Evolutionary conservation across 2,329 filamentous ascomycete species (phyloP), one percentile per base, ranked within the genome.

Genomic region (Aspergillus spinulosporus): DNA sequence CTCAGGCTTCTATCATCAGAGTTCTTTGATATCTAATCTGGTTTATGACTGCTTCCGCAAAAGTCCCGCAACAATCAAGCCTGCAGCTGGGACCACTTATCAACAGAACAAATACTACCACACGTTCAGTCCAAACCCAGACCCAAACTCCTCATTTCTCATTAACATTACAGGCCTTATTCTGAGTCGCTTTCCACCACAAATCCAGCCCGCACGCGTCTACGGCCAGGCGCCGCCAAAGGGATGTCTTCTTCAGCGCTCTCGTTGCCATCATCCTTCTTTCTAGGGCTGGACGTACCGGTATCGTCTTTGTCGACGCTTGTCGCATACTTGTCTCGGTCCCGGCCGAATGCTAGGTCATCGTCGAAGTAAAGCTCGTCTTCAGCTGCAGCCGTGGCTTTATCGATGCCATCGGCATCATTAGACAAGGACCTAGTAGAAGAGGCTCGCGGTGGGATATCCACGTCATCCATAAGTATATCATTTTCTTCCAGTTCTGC

Each of bases 171-270:
- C 44, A 21, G 40, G 47, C 7, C 39, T 60, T 67, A 77, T 57
- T 77, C 75, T 3, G 75, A 76, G 53, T 77, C 75, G 57, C 73
- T 76, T 11, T 76, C 75, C 56, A 77, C 66, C 32, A 77, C 71
- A 61, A 77, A 76, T 3, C 73, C 74, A 26, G 67, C 72, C 46
- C 71, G 68, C 55, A 72, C 69, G 5, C 72, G 71, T 52, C 73
- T 64, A 46, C 70, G 70, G 47, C 64, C 53, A n/a, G 68, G 59
- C 34, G 57, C 58, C 32, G 60, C 66, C n/a, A 68, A 59, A n/a
- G 66, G 64, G 1, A 51, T 57, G 49, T 74, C 71, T 7, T 73
- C 68, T 9, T 69, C 69, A 15, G 68, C 67, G 3, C 58, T 59
- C n/a, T 31, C 21, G 12, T 37, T 28, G 11, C 37, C 58, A 21